These are phyloP conservation scores for Candida montana DNA, from an alignment of 805 yeast species.

Conservation along the genomic window DNA sequence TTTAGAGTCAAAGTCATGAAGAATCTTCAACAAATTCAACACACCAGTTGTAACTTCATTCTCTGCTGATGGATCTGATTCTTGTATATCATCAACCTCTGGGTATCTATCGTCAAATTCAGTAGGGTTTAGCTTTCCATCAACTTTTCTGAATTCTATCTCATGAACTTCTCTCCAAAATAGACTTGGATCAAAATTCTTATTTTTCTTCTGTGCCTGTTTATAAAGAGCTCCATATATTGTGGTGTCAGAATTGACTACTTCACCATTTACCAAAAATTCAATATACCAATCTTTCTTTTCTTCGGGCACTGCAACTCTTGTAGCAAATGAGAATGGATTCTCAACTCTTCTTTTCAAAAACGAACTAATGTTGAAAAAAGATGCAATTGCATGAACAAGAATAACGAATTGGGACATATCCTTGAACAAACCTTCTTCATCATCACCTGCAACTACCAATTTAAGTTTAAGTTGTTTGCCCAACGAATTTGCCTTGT, in stretches of 20 bases:
- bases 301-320: background rate
- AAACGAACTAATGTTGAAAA: conserved; percentile 40
- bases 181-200: conserved; percentile 39
- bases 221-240: conserved; percentile 70
- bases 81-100: conserved; percentile 24
- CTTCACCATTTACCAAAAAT: conserved; percentile 53
- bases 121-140: conserved; percentile 21
- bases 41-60: conserved; percentile 24
- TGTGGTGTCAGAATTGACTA: conserved; percentile 60
- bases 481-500: conserved; percentile 58
- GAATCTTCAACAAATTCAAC: conserved; percentile 42
- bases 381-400: conserved; percentile 50
- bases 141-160: conserved; percentile 40
- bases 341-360: conserved; percentile 32
- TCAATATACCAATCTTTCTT: conserved; percentile 37
- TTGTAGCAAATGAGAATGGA: conserved; percentile 22
- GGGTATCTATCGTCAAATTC: conserved; percentile 28
- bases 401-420: conserved; percentile 29
- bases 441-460: conserved; percentile 32
- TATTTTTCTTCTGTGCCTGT: conserved; percentile 32
- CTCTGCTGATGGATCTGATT: conserved; percentile 18
- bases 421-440: conserved; percentile 19
- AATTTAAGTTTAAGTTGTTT: conserved; percentile 63
- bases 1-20: conserved; percentile 30
- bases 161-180: conserved; percentile 58